Percentiles rank a stretch among this genome's conserved stretches.
phyloP scores from a whole-genome alignment of 495 filamentous ascomycete species.

The Aspergillus panamensis region DNA sequence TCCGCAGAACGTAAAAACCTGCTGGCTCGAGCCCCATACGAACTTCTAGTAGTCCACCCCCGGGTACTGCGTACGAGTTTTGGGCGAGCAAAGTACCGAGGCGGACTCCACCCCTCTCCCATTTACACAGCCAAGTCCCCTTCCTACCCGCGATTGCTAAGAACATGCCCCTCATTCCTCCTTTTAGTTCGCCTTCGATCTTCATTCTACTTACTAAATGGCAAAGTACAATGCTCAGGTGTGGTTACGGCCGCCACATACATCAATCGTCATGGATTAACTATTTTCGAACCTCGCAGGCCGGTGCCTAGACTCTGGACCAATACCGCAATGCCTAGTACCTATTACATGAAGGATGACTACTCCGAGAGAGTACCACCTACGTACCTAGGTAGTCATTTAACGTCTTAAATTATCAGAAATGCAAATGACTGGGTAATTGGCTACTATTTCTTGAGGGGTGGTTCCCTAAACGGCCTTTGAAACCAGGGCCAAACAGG shows the following conservation, averaged over 20 bases:
- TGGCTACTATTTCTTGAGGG: too few relatives aligned
- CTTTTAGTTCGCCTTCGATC: not conserved
- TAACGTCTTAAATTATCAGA: too few relatives aligned
- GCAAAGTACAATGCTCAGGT: not conserved
- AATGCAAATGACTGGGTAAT: too few relatives aligned
- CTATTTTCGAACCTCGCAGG: too few relatives aligned
- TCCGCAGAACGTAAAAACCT: slow-evolving; percentile 6
- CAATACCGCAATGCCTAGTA: too few relatives aligned
- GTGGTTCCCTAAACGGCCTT: too few relatives aligned
- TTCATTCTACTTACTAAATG: slow-evolving; percentile 5
- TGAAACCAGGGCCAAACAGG: too few relatives aligned
- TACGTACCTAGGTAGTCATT: too few relatives aligned
- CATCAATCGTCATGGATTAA: not conserved
- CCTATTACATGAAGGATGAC: too few relatives aligned
- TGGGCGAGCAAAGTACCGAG: not conserved
- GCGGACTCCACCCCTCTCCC: not conserved
- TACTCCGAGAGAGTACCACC: too few relatives aligned
- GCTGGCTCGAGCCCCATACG: not conserved
- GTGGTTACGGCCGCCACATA: not conserved
- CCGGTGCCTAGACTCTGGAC: too few relatives aligned
- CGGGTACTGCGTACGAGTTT: not conserved
- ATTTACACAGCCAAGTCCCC: not conserved
- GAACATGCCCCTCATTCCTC: slow-evolving; percentile 7
- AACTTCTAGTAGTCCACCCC: not conserved
- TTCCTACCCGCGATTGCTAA: not conserved